Percentiles rank a stretch among this genome's conserved stretches.
These are phyloP conservation scores for Dimocarpus longan DNA, from an alignment of 345 rosid genomes.

Conservation along the genomic window DNA sequence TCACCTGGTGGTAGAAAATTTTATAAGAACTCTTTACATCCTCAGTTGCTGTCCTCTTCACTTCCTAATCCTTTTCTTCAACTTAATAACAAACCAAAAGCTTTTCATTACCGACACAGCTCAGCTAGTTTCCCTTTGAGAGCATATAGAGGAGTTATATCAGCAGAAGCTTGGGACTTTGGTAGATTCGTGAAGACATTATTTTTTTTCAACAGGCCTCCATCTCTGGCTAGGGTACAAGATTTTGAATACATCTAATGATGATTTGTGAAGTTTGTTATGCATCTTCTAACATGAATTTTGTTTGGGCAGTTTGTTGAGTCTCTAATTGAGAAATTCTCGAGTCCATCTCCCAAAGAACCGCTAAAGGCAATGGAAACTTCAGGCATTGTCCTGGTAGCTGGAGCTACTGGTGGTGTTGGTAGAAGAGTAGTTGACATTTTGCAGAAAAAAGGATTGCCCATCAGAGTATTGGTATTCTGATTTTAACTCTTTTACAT, in stretches of 20 bases:
- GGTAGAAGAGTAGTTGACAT: slow-evolving; percentile 83
- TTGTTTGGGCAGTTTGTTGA: slow-evolving; percentile 60
- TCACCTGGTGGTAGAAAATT: slow-evolving; percentile 38
- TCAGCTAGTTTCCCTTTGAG: slow-evolving; percentile 31
- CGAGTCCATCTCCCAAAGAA: slow-evolving; percentile 52
- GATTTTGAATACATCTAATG: background rate
- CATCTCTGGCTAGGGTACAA: slow-evolving; percentile 80
- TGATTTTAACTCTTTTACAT: background rate
- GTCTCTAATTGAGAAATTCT: slow-evolving; percentile 60
- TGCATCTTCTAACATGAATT: slow-evolving; percentile 25
- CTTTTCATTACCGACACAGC: slow-evolving; percentile 32
- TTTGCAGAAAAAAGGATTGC: slow-evolving; percentile 65
- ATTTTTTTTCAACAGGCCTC: slow-evolving; percentile 82
- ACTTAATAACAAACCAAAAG: slow-evolving; percentile 41
- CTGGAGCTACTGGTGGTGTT: slow-evolving; percentile 98
- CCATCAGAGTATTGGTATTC: slow-evolving; percentile 74
- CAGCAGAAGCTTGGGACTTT: slow-evolving; percentile 73
- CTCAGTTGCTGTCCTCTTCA: slow-evolving; percentile 35
- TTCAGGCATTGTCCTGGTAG: slow-evolving; percentile 66
- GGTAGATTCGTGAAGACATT: slow-evolving; percentile 86
- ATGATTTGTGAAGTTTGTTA: background rate
- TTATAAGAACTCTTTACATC: slow-evolving; percentile 36
- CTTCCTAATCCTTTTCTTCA: slow-evolving; percentile 84
- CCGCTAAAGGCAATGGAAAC: slow-evolving; percentile 48
- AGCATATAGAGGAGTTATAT: slow-evolving; percentile 35